Percentiles rank a stretch among this genome's conserved stretches.
phyloP scores from a whole-genome alignment of 306 rosid genomes.

The Hippophae rhamnoides region DNA sequence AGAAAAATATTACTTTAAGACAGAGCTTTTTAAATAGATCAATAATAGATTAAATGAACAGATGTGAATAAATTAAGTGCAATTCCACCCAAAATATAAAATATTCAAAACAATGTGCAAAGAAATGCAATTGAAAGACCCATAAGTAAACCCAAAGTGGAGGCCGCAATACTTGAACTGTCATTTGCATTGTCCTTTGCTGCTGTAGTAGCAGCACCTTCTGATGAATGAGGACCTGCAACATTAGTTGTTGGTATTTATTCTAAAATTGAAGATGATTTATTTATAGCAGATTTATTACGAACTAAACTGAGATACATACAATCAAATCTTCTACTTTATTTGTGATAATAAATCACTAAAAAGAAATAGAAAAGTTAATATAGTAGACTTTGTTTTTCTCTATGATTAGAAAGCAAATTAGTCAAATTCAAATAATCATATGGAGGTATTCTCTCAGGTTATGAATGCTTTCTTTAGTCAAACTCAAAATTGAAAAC shows the following conservation, averaged over 20 bases:
- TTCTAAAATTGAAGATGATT: neutral
- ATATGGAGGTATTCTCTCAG: no score
- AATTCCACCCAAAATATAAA: constrained; percentile 1
- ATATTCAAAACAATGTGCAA: constrained; percentile 17
- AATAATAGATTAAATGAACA: constrained; percentile 7
- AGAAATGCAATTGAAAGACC: constrained; percentile 21
- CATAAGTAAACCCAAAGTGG: constrained; percentile 10
- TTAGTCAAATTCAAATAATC: no score
- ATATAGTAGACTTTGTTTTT: no score
- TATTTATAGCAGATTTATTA: neutral
- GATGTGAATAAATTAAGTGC: neutral
- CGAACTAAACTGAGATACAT: no score
- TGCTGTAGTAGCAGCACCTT: neutral
- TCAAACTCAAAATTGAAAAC: no score
- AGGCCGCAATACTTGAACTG: constrained; percentile 11
- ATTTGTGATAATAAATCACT: no score
- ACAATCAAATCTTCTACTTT: no score
- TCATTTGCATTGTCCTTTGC: neutral
- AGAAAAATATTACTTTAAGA: no score
- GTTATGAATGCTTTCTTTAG: no score
- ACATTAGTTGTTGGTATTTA: neutral
- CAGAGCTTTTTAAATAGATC: neutral
- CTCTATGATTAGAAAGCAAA: no score
- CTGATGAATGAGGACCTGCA: constrained; percentile 7
- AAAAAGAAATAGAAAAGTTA: no score